Conservation (phyloP, 139 green algal species). For the Chlorella sp. region DNA sequence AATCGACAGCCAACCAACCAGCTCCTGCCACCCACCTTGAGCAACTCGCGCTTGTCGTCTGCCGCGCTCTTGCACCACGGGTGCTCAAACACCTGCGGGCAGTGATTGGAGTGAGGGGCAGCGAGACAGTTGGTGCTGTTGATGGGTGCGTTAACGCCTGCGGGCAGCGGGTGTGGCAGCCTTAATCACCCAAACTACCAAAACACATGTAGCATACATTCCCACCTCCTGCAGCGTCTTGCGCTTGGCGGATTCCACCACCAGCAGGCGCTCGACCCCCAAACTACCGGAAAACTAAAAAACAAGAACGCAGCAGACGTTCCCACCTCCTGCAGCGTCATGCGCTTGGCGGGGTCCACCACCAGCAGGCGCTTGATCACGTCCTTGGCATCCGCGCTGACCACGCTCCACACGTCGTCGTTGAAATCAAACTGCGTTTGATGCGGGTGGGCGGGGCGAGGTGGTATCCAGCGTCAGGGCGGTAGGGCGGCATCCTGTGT, state of each 20-base stretch:
- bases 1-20: not conserved
- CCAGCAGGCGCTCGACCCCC: constrained; percentile 33
- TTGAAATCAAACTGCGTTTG: constrained; percentile 75
- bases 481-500: too few species aligned
- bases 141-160: not conserved
- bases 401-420: constrained; percentile 58
- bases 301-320: not conserved
- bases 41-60: constrained; percentile 1
- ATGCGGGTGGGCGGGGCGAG: too few species aligned
- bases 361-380: constrained; percentile 44
- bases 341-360: constrained; percentile 67
- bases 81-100: constrained; percentile 9
- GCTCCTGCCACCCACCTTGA: constrained; percentile 2
- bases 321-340: constrained; percentile 62
- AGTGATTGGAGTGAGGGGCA: not conserved
- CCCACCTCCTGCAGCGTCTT: constrained; percentile 63
- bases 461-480: too few species aligned
- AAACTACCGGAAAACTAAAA: not conserved
- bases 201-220: not conserved
- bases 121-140: too few species aligned
- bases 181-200: not conserved
- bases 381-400: constrained; percentile 42
- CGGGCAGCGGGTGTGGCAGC: too few species aligned
- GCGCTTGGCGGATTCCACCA: constrained; percentile 28
- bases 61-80: not conserved